Base-by-base conservation (phyloP, 768 basidiomycete species). In the Sutorius australiensis region DNA sequence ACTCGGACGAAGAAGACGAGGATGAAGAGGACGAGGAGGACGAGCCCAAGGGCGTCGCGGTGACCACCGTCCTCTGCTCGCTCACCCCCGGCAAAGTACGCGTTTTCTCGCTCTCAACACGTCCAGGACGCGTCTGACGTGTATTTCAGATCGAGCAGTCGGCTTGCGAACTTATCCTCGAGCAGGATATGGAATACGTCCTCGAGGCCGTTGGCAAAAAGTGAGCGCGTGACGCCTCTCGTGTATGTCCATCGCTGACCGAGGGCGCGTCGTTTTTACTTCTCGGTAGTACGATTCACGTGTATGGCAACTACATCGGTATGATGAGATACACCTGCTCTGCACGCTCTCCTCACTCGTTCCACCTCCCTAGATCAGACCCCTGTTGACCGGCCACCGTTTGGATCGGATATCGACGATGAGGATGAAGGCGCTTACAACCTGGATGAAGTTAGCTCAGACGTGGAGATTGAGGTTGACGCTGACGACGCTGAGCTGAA, bases 241-340 rank as follows among this genome's bases (percentile, higher is more conserved):
- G 13, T 24, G 27, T 41, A 12, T 10, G 8, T 30, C 36, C 19
- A 7, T 37, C 24, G 14, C n/a, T 30, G 45, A 60, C 61, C 56
- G 52, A 65, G 51, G 9, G 17, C 10, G 46, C 27, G 16, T 48
- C 10, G 33, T 46, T 43, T 13, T 46, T 10, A 6, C 24, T 2
- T 6, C 27, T 50, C 48, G 7, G 3, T 50, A 90, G 87, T 68
- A 73, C 85, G 45, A 77, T 93, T 45, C 83, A 91, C 72, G 72
- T 94, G 55, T 83, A 85, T 57, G 92, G 92, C 50, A 92, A 93
- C 71, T 93, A 92, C 70, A 81, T 94, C 66, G 82, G 88, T 87
- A 69, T 41, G 54, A 42, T 34, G 36, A 33, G 47, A 46, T 19
- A 10, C 21, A 44, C 10, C 11, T 34, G 48, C 33, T 50, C 36